Evolutionary conservation across 495 filamentous ascomycete species (phyloP).

Genomic region (Articulospora tetracladia): DNA sequence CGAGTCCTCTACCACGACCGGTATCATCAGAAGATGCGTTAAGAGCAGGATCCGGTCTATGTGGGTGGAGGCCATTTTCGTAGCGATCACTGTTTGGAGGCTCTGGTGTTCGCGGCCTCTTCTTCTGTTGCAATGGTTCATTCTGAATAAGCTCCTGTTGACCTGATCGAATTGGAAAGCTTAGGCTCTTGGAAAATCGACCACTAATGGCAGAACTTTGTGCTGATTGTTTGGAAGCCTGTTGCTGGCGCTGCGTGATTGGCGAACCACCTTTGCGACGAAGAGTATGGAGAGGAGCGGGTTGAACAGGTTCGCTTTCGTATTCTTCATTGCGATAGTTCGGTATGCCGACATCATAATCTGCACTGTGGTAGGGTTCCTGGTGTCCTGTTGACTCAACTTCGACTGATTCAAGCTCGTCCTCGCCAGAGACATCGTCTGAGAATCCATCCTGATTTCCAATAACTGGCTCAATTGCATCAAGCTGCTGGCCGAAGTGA

Average conservation of each 20-base stretch:
- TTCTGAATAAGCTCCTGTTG: neutral
- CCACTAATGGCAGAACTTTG: slow-evolving; percentile 2
- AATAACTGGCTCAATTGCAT: neutral
- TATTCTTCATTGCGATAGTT: neutral
- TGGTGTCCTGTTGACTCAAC: neutral
- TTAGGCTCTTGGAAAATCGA: neutral
- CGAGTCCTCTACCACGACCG: neutral
- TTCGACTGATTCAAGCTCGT: neutral
- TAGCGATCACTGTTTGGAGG: neutral
- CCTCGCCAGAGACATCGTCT: neutral
- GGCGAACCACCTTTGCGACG: neutral
- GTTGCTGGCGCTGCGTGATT: neutral
- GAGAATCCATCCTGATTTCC: neutral
- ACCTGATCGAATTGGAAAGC: neutral
- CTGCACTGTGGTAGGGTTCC: neutral
- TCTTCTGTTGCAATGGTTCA: neutral
- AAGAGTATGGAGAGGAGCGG: neutral
- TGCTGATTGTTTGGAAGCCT: neutral
- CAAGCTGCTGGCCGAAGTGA: neutral
- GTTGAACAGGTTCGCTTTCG: neutral
- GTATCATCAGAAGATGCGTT: neutral
- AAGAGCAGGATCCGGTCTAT: neutral
- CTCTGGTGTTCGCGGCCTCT: neutral
- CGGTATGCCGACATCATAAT: neutral
- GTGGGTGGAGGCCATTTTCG: no score